Evolutionary conservation across 208 protist genomes (phyloP).

Genomic region (Trypanosoma lewisi): DNA sequence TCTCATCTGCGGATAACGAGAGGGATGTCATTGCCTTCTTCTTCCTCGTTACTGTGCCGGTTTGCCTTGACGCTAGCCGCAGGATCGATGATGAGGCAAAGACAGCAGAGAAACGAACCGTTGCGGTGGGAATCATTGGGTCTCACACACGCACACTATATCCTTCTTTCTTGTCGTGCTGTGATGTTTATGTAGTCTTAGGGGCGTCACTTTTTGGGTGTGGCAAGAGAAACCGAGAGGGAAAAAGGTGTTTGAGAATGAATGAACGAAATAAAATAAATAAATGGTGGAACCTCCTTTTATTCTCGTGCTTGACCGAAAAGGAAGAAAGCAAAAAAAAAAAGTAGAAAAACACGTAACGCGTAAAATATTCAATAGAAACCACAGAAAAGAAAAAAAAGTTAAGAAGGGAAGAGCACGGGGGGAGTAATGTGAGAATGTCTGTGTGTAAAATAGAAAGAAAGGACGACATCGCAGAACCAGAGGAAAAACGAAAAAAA

Average conservation of each 20-base stretch:
- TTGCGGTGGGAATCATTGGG: conserved; percentile 8
- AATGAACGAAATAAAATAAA: too few species aligned
- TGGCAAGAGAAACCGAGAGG: too few species aligned
- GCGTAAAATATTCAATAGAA: conserved; percentile 8
- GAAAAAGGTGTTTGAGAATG: too few species aligned
- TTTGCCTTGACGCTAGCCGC: background rate
- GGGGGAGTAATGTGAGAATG: background rate
- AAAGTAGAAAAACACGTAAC: conserved; percentile 2
- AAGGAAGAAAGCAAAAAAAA: conserved; percentile 2
- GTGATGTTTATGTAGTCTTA: too few species aligned
- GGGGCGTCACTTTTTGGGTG: too few species aligned
- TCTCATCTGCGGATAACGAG: background rate
- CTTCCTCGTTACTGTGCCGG: background rate
- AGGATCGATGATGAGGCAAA: conserved; percentile 1
- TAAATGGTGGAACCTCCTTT: background rate
- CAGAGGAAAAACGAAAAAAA: conserved; percentile 8
- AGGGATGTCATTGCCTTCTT: conserved; percentile 14
- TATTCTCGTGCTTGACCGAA: background rate
- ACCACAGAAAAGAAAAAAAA: conserved; percentile 7
- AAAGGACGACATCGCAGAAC: background rate
- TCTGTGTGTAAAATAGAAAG: background rate
- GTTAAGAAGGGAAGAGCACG: conserved; percentile 8
- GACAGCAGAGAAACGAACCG: background rate
- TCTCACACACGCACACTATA: background rate
- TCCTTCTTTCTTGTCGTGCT: background rate